Evolutionary conservation across 2,329 filamentous ascomycete species (phyloP).

Genomic region (Fusarium sp.): DNA sequence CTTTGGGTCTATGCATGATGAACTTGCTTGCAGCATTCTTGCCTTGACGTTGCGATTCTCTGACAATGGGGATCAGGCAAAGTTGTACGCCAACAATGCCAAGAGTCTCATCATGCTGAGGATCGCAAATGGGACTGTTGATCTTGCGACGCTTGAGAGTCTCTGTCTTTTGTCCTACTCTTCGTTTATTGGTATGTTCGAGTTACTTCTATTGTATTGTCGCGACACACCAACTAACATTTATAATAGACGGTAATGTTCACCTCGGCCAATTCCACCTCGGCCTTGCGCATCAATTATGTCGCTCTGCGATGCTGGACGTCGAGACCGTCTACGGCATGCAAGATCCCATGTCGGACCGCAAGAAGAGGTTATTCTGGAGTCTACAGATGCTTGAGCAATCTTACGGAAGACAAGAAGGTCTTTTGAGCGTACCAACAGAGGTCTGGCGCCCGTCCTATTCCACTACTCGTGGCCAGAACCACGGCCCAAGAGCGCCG

Average conservation of each 20-base stretch:
- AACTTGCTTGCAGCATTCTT: conserved; percentile 53
- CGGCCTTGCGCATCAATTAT: conserved; percentile 58
- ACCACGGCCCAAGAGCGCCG: conserved; percentile 50
- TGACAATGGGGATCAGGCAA: conserved; percentile 45
- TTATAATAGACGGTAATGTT: conserved; percentile 56
- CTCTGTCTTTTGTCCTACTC: conserved; percentile 59
- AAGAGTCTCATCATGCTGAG: conserved; percentile 57
- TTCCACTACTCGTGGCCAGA: conserved; percentile 36
- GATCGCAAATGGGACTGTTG: conserved; percentile 59
- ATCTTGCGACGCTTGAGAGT: conserved; percentile 59
- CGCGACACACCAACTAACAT: not conserved
- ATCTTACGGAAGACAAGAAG: conserved; percentile 56
- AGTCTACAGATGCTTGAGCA: conserved; percentile 60
- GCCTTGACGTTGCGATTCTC: conserved; percentile 52
- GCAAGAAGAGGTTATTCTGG: conserved; percentile 61
- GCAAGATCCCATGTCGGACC: conserved; percentile 49
- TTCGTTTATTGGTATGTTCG: conserved; percentile 55
- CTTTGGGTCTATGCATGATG: conserved; percentile 47
- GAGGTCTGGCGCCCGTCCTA: conserved; percentile 52
- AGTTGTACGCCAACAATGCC: conserved; percentile 50
- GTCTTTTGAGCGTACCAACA: conserved; percentile 51
- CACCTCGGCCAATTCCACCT: conserved; percentile 60
- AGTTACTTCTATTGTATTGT: not conserved
- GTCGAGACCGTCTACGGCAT: conserved; percentile 49
- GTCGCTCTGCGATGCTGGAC: conserved; percentile 59